Evolutionary conservation across 176 grass and related monocot species (phyloP), one percentile per base, ranked within the genome.

Genomic region (Eleusine indica): DNA sequence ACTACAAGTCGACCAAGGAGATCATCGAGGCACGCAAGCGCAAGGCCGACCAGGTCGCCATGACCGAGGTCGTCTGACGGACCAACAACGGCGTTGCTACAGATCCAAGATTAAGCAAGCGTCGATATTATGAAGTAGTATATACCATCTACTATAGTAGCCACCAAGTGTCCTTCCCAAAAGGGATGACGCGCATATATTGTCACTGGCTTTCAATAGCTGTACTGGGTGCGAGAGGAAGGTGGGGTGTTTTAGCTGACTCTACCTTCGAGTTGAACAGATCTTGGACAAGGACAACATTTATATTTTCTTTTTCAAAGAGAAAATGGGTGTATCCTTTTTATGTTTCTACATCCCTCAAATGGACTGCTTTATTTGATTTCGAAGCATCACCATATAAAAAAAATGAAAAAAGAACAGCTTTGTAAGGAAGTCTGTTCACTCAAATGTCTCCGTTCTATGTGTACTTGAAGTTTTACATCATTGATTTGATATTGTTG

Each of bases 1-100:
- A 92, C 89, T 92, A 96, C 96, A 94, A 91, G 83, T 94, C 93
- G 19, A 99, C 91, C 1, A 74, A 92, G 87, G 37, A 88, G 71
- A 94, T 96, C 85, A 88, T 91, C 16, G 91, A 90, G 81, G 91
- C 83, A 25, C 68, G 89, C 47, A 87, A 88, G 88, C 86, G 72
- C 83, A 94, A 94, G 86, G 78, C 37, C 43, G 87, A 78, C 49
- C 79, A 91, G 19, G 71, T 90, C 29, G 87, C 84, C 71, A 73
- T 93, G 82, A 86, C 82, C 4, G 89, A 91, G 73, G 89, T 96
- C 78, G 92, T 93, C 64, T 64, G 4, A n/a, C 54, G 16, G 88
- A 16, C 10, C 47, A 48, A 48, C 47, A 51, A 51, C 48, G 48
- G 13, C 13, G 65, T 67, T 63, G 49, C 80, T 88, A 80, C 67